These are phyloP conservation scores for Calonectria multiphialidica DNA, from an alignment of 2,329 filamentous ascomycete species.

Conservation along the genomic window DNA sequence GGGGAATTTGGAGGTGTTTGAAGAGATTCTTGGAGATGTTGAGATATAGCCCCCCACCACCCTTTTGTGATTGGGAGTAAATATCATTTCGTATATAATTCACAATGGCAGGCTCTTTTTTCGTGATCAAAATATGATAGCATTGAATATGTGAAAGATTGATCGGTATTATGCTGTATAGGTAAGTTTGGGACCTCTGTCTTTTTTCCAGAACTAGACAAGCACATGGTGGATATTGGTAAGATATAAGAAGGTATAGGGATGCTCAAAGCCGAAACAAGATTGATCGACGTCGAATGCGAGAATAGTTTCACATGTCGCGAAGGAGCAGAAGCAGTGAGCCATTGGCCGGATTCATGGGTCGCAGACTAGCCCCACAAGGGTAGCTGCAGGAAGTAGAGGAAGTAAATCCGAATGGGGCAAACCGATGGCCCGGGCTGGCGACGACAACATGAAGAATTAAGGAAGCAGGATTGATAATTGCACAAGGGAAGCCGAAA, in stretches of 20 bases:
- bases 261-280: neutral
- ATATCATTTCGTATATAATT: neutral
- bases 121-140: neutral
- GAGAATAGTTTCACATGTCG: neutral
- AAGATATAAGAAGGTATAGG: too few relatives aligned
- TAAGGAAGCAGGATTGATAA: neutral
- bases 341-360: neutral
- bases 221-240: neutral
- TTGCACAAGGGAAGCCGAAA: too few relatives aligned
- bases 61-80: neutral
- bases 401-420: neutral
- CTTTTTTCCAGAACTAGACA: neutral
- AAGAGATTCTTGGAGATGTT: conserved; percentile 54
- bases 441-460: neutral
- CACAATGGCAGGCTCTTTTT: neutral
- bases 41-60: conserved; percentile 36
- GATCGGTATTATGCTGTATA: neutral
- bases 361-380: neutral
- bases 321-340: neutral
- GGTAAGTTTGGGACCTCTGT: neutral
- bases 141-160: neutral
- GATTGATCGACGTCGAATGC: neutral
- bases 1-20: conserved; percentile 65
- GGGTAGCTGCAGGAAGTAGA: neutral
- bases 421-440: conserved; percentile 10